A percentile compares a stretch with the other conserved stretches of the same genome.
Conservation (phyloP, 2,329 filamentous ascomycete genomes). For the Pyricularia pennisetigena region DNA sequence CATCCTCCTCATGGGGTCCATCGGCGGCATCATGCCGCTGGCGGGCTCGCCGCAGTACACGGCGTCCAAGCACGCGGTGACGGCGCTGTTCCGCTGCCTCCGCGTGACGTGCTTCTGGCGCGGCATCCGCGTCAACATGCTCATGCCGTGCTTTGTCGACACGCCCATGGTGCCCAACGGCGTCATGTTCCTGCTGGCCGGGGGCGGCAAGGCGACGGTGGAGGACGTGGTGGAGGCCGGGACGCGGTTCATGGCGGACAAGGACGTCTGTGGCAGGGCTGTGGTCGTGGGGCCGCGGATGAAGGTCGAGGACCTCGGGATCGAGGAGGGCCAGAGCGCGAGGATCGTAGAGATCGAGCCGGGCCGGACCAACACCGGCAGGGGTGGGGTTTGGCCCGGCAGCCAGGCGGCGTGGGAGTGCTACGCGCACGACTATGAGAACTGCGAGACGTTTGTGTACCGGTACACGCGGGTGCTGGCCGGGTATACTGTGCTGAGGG, state of each 20-base stretch:
- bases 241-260: conserved; percentile 50
- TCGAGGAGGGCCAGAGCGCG: conserved; percentile 21
- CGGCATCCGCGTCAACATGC: conserved; percentile 52
- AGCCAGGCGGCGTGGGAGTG: conserved; percentile 9
- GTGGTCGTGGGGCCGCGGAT: conserved; percentile 49
- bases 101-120: conserved; percentile 34
- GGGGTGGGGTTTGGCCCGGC: not conserved
- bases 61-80: conserved; percentile 53
- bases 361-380: not conserved
- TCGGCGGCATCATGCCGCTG: conserved; percentile 40
- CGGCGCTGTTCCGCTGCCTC: conserved; percentile 52
- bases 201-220: conserved; percentile 43
- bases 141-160: conserved; percentile 56
- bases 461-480: conserved; percentile 11
- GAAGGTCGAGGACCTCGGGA: conserved; percentile 23
- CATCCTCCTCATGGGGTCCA: conserved; percentile 51
- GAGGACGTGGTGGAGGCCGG: conserved; percentile 54
- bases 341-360: conserved; percentile 10
- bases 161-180: conserved; percentile 40
- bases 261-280: conserved; percentile 42
- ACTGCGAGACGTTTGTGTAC: conserved; percentile 16
- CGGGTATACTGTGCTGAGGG: conserved; percentile 3
- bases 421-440: conserved; percentile 15
- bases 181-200: conserved; percentile 45
- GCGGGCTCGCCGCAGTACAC: conserved; percentile 40